Base-by-base conservation (phyloP, 495 filamentous ascomycete genomes). In the Parathielavia hyrcaniae region DNA sequence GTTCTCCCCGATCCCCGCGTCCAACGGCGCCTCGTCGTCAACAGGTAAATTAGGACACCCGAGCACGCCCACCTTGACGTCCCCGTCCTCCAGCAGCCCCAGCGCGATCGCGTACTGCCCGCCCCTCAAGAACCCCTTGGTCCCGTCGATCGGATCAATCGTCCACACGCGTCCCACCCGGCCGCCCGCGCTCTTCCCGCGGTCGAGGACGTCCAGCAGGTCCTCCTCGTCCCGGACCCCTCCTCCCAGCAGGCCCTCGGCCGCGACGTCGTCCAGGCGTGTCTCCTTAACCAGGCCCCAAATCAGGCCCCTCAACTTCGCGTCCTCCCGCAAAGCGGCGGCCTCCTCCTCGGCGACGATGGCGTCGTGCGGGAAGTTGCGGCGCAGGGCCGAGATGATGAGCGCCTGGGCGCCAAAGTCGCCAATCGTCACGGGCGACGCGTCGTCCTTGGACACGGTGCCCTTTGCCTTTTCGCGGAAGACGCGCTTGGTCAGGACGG, bases 351-450 rank as follows among this genome's bases (percentile, higher is more conserved):
- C 93, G 56, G 87, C 93, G 34, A 97, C 90, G 57, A 97, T 87
- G 73, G 90, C 85, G 67, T 98, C 93, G 14, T 82, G 67, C 40
- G 93, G 93, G 78, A 98, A 97, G 70, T 88, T 88, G 71, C 86
- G 80, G 73, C 85, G 83, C 58, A 98, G 83, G 48, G 93, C 91
- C 56, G 84, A 80, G 64, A 97, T 96, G 68, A 97, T 95, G 60
- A 97, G 80, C 39, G 95, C 95, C 75, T 98, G 93, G 54, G 95
- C 93, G 64, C 95, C 95, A 67, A 95, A 97, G 75, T 98, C 93
- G 69, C 91, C 93, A 61, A 97, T 91, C 34, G 93, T 98, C 62
- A 98, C 93, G 59, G 95, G 93, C 23, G 95, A 97, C 62, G 85
- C 86, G 76, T 98, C 95, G 70, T 88, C 86, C 77, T 97, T 99